These are phyloP conservation scores for Solanum tarapatanum DNA, from an alignment of 257 asterid species.

Conservation along the genomic window DNA sequence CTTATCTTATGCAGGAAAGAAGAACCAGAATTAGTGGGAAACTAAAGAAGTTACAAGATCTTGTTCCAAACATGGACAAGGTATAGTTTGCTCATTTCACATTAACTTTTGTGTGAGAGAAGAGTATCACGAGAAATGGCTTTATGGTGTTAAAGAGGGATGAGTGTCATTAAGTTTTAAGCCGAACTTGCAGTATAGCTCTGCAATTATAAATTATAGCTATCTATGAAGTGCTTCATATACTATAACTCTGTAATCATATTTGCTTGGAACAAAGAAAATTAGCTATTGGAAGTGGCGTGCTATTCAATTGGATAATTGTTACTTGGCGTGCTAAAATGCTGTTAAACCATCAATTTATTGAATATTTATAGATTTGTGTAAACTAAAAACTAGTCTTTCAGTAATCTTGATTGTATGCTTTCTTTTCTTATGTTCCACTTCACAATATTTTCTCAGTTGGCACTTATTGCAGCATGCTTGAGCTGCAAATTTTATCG, in stretches of 20 bases:
- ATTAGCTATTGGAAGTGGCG: not conserved
- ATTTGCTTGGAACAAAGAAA: not conserved
- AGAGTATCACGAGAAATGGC: not conserved
- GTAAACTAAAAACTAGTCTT: not conserved
- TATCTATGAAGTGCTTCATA: not conserved
- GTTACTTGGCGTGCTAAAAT: not conserved
- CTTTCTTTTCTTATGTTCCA: not conserved
- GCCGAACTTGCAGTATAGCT: not conserved
- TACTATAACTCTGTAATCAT: not conserved
- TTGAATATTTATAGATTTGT: not conserved
- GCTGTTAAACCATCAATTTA: not conserved
- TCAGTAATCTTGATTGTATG: not conserved
- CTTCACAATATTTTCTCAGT: not conserved
- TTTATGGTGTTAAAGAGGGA: not conserved
- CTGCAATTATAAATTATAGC: not conserved
- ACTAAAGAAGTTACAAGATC: slow-evolving; percentile 77
- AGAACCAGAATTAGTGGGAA: slow-evolving; percentile 89
- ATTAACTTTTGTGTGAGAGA: not conserved
- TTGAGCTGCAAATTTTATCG: not conserved
- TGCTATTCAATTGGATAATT: not conserved
- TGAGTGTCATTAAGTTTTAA: not conserved
- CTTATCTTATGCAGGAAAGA: slow-evolving; percentile 41
- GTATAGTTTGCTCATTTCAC: slow-evolving; percentile 13
- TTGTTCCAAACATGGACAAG: slow-evolving; percentile 99
- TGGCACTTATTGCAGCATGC: not conserved